Percentiles rank a stretch among this genome's conserved stretches.
phyloP scores from a whole-genome alignment of 768 basidiomycete species.

The Mrakia gelida region DNA sequence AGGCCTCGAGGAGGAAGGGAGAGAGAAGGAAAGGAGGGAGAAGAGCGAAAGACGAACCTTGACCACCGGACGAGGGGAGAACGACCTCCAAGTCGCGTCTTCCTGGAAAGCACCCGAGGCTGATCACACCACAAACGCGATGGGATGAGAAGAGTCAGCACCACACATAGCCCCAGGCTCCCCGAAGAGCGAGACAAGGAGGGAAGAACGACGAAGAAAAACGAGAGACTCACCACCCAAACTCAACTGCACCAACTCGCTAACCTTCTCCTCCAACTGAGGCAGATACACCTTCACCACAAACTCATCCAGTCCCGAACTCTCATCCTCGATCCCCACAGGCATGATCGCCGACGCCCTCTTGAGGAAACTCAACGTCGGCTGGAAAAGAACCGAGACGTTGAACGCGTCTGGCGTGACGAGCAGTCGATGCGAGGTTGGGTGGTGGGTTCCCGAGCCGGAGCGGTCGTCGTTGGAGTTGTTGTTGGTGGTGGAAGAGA shows the following conservation, averaged over 20 bases:
- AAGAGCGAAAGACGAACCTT: constrained; percentile 41
- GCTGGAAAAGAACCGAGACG: constrained; percentile 88
- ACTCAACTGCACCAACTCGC: constrained; percentile 43
- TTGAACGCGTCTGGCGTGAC: constrained; percentile 91
- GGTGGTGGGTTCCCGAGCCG: constrained; percentile 55
- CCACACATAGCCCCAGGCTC: not conserved
- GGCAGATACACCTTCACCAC: constrained; percentile 88
- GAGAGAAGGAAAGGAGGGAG: too few species aligned
- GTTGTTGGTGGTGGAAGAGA: not conserved
- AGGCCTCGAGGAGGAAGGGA: constrained; percentile 40
- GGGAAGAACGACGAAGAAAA: not conserved
- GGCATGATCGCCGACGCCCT: constrained; percentile 69
- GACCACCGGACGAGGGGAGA: constrained; percentile 64
- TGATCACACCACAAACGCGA: constrained; percentile 36
- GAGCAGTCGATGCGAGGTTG: constrained; percentile 75
- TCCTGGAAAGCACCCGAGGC: constrained; percentile 83
- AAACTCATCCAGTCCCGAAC: constrained; percentile 71
- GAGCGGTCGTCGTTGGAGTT: not conserved
- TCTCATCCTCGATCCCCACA: constrained; percentile 50
- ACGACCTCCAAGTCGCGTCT: constrained; percentile 61
- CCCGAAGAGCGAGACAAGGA: too few species aligned
- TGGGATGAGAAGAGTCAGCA: not conserved
- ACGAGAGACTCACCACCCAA: not conserved
- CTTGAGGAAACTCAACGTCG: constrained; percentile 78
- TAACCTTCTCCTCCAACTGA: constrained; percentile 90